Evolutionary conservation across 2,329 filamentous ascomycete species (phyloP).

Genomic region (Penicillium griseofulvum): DNA sequence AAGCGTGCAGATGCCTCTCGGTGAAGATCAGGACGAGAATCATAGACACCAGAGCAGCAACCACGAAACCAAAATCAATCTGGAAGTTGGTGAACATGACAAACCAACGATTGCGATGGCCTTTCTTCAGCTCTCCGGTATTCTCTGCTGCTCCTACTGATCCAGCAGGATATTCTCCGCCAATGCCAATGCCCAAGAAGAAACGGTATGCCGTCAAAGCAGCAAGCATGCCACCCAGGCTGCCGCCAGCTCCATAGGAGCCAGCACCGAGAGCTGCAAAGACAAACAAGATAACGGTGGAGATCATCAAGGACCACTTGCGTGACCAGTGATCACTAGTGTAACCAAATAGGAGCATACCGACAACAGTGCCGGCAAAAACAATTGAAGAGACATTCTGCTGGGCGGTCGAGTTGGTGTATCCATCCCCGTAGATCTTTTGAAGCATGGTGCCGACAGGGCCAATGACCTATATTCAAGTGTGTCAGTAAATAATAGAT

Average conservation of each 20-base stretch:
- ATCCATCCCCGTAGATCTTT: conserved; percentile 67
- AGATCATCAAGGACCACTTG: conserved; percentile 75
- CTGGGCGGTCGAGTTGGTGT: conserved; percentile 65
- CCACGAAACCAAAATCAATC: conserved; percentile 81
- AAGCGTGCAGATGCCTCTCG: conserved; percentile 64
- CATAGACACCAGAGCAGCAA: conserved; percentile 74
- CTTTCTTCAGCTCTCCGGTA: conserved; percentile 74
- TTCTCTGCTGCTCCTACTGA: conserved; percentile 81
- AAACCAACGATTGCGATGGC: conserved; percentile 86
- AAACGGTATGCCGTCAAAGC: conserved; percentile 81
- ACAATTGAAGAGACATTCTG: conserved; percentile 77
- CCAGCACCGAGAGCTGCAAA: conserved; percentile 78
- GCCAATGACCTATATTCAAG: conserved; percentile 65
- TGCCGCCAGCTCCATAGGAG: conserved; percentile 71
- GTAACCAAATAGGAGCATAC: conserved; percentile 77
- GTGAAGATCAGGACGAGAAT: conserved; percentile 60
- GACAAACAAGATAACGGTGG: conserved; percentile 78
- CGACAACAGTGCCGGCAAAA: conserved; percentile 81
- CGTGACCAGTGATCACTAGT: conserved; percentile 81
- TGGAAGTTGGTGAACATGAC: conserved; percentile 86
- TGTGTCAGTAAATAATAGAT: background rate
- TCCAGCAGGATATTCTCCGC: conserved; percentile 58
- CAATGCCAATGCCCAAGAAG: conserved; percentile 77
- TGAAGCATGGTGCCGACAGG: conserved; percentile 76
- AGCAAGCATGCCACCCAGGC: conserved; percentile 68